Evolutionary conservation across 2,329 filamentous ascomycete genomes (phyloP), one percentile per base, ranked within the genome.

Genomic region (Conoideocrella luteorostrata): DNA sequence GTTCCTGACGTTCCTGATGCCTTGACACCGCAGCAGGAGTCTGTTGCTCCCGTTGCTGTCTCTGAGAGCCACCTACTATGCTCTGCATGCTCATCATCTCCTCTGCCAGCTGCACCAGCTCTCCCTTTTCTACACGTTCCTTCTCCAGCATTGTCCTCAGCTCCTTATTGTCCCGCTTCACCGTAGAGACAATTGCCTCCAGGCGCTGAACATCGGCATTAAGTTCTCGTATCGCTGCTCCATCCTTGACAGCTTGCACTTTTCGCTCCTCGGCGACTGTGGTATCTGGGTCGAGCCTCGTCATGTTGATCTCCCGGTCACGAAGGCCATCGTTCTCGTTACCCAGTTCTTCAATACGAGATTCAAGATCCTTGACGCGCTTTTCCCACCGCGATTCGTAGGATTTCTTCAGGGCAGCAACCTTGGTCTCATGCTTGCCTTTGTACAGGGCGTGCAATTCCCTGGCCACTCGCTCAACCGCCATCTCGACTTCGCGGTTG

Each of bases 381-480:
- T 94, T 94, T 65, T 95, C 88, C 78, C 88, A 93, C 43, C 91
- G 82, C 37, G 78, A 78, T 63, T 96, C 88, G 67, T 97, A 85
- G 49, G 78, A 83, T 66, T 84, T 83, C 68, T 84, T 97, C 51
- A 98, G 74, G 4, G 90, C 91, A 1, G 87, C 79, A 35, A 97
- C 91, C 70, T 98, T 98, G 50, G 84, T 88, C 69, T 97, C 91
- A 62, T 98, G 93, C 69, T 98, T 98, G 60, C 85, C 82, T 70
- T 96, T 97, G 76, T 98, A 98, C 10, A 95, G 75, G 0, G 84
- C 77, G 61, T 98, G 93, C 32, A 98, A 75, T 60, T 98, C 93
- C 23, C 88, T 79, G n/a, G 91, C 90, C 32, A 97, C 89, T 52
- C 90, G 88, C 65, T 95, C 88, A 18, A 91, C 85, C 2, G 86